Evolutionary conservation across 306 rosid species (phyloP), one percentile per base, ranked within the genome.

Genomic region (Boehmeria nivea): DNA sequence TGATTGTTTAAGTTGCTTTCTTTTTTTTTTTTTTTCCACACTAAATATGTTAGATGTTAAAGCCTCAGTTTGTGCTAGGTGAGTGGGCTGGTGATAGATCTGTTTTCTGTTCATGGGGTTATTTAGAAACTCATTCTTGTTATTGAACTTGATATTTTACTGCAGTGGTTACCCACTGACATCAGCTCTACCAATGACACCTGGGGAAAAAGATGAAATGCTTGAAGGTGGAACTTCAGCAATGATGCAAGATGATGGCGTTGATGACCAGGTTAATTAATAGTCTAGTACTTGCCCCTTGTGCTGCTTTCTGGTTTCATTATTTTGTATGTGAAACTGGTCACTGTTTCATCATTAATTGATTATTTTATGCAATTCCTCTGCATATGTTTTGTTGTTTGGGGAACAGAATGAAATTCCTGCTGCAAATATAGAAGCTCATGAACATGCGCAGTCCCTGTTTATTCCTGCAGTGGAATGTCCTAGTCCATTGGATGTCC

Each of bases 391-490:
- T 49, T 31, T 40, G 52, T 58, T 51, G 21, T 20, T 74, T 72
- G 49, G 72, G 70, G 2, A 70, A 40, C 74, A 83, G 93, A 64
- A 71, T 75, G 82, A 66, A 63, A 76, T 66, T 60, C 56, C 48
- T 18, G 77, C 76, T 22, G 46, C 68, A 27, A 46, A 59, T 66
- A 57, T 54, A 34, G 75, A 66, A 58, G 71, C 65, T 25, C 37
- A 67, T 61, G 79, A 66, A 42, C 78, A 72, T 61, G 78, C 82
- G 76, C 77, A 81, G 61, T 83, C 75, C 52, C 91, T 88, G 38
- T 85, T 78, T 60, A 83, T 85, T 71, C 82, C 89, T 48, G 81
- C 79, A 76, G 44, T 69, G 61, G 78, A 77, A 61, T 89, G 81
- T 70, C 77, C 78, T 26, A 81, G 76, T 72, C 66, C 74, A 63